A percentile compares a stretch with the other conserved stretches of the same genome.
phyloP scores from a whole-genome alignment of 768 basidiomycete genomes.

The Jaapia argillacea region DNA sequence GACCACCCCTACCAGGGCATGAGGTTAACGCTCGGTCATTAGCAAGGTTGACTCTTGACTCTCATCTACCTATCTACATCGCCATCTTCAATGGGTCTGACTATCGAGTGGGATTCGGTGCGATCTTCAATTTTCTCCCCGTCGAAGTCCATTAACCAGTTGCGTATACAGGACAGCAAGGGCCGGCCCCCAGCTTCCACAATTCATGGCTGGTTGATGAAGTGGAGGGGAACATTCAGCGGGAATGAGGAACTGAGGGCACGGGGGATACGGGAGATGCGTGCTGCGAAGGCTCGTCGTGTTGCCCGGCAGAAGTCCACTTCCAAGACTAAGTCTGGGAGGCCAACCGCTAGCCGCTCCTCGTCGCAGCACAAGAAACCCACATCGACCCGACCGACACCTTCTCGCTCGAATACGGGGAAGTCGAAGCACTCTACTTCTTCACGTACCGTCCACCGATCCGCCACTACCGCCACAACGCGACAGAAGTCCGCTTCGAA shows the following conservation, averaged over 20 bases:
- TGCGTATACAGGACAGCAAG: constrained; percentile 1
- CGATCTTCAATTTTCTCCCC: background rate
- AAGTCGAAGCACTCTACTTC: too few species aligned
- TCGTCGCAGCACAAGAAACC: too few species aligned
- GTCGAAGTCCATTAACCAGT: background rate
- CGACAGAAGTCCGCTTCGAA: too few species aligned
- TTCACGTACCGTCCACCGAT: too few species aligned
- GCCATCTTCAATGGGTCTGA: constrained; percentile 1
- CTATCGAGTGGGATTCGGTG: constrained; percentile 8
- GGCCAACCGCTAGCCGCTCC: constrained; percentile 15
- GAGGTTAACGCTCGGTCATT: too few species aligned
- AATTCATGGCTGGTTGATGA: constrained; percentile 74
- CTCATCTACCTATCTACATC: too few species aligned
- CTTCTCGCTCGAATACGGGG: too few species aligned
- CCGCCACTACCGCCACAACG: too few species aligned
- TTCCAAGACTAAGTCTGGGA: constrained; percentile 12
- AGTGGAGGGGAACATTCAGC: constrained; percentile 61
- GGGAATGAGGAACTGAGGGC: constrained; percentile 48
- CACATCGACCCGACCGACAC: too few species aligned
- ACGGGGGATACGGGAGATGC: constrained; percentile 66
- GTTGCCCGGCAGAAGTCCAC: constrained; percentile 19
- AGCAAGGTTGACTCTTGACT: too few species aligned
- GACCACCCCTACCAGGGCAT: too few species aligned
- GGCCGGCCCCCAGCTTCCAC: constrained; percentile 31
- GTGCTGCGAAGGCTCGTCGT: constrained; percentile 31